Base-by-base conservation (phyloP, 73 alveolate species). In the Paramecium sexaurelia region DNA sequence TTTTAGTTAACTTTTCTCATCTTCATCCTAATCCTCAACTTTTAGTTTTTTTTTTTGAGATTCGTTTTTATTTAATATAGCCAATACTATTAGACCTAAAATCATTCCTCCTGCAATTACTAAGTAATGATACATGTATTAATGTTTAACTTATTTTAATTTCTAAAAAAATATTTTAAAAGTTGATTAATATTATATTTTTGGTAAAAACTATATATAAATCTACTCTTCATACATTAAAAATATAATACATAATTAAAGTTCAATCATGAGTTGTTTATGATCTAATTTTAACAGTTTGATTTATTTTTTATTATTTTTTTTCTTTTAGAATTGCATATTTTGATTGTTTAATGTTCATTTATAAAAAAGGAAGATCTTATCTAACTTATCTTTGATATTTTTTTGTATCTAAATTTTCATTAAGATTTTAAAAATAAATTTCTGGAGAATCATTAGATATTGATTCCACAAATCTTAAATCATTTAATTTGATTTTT, bases 21-120 rank as follows among this genome's bases (percentile, higher is more conserved):
- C 35, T 17, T 56, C 83, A 61, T 61, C 83, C 4, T 61, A 20
- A 26, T 8, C 83, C 5, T 61, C 83, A 61, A 29, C 47, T 24
- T 29, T 61, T 61, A 11, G 19, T 61, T 61, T 51, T 29, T 61
- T 61, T 61, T 61, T 26, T 61, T 61, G 6, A 61, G 83, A 26
- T 26, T 61, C 47, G n/a, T 15, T 61, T 15, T 61, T 61, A 61
- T 61, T 61, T 24, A 61, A 24, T 7, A 61, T 5, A 29, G 29
- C 83, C 43, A 61, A 61, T 26, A n/a, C 51, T 61, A 61, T 26
- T 26, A 61, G 11, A 24, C 83, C 83, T 9, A 61, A 24, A 32
- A 61, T 61, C 83, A 61, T 61, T 26, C 83, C 83, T 11, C 83
- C 83, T 15, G 26, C 39, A 61, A 61, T 26, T 24, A 61, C 83